Base-by-base conservation (phyloP, 805 yeast genomes). In the Metschnikowia lunata region DNA sequence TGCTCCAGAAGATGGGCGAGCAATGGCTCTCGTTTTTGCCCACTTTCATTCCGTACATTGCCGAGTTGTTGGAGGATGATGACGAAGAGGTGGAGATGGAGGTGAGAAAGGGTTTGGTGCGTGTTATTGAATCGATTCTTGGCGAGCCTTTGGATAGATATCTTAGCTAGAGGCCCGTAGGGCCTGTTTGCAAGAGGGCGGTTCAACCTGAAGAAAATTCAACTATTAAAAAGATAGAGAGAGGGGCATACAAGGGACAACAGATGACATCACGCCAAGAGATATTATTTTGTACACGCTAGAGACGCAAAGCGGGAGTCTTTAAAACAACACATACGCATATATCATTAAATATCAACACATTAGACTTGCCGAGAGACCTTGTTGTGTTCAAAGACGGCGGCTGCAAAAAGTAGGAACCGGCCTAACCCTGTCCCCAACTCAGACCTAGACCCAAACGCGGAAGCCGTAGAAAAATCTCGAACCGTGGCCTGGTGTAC, bases 121-220 rank as follows among this genome's bases (percentile, higher is more conserved):
- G 86, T 57, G 96, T 87, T 6, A 82, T 93, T 46, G 99, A 93
- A 64, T 82, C 80, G 47, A 96, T 89, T 15, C 74, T 93, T 52
- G 99, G 99, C 38, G 99, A 93, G 66, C 93, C 97, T 37, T 76
- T 93, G 47, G 97, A 91, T 59, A 79, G 87, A 68, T 85, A 85
- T 59, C 71, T 85, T 54, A 80, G 72, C 51, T 75, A 45, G 15
- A 23, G 23, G 23, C 23, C 23, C 23, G 5, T 3, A 18, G 23
- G 23, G 23, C 23, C 4, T 18, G 23, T 3, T 18, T 18, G 23
- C 23, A 18, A 18, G 23, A 18, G 23, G 23, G 23, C 23, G 3
- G 23, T 18, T 18, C 23, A 18, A 18, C 23, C 3, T 18, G 23
- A 18, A 18, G 23, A 18, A 5, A 18, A 18, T 3, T 18, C 23